These are phyloP conservation scores for Ehretia macrophylla DNA, from an alignment of 257 asterid species.

Conservation along the genomic window DNA sequence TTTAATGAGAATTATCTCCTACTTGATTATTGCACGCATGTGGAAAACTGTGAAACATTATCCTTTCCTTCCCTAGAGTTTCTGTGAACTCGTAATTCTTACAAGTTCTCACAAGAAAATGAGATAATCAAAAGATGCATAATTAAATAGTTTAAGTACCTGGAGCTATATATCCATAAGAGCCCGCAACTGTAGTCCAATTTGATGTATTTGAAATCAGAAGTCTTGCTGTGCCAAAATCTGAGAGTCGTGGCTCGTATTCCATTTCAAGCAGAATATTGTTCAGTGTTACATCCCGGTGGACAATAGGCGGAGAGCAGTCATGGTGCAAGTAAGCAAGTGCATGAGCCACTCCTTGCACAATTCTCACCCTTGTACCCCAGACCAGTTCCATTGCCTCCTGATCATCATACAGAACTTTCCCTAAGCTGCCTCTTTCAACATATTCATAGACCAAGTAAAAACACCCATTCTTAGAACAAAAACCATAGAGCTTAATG, in stretches of 20 bases:
- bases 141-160: conserved; percentile 30
- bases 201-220: conserved; percentile 55
- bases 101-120: neutral
- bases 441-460: conserved; percentile 88
- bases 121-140: neutral
- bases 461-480: conserved; percentile 64
- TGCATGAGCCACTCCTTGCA: conserved; percentile 86
- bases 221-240: conserved; percentile 85
- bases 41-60: too few species aligned
- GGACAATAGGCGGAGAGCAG: conserved; percentile 82
- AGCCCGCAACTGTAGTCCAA: conserved; percentile 83
- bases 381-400: conserved; percentile 57
- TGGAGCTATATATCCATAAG: conserved; percentile 99
- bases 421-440: conserved; percentile 74
- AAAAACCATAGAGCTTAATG: conserved; percentile 79
- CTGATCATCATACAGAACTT: conserved; percentile 37
- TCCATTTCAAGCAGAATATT: conserved; percentile 71
- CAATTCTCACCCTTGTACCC: conserved; percentile 59
- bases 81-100: too few species aligned
- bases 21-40: too few species aligned
- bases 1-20: too few species aligned
- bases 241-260: conserved; percentile 77
- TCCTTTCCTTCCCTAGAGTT: too few species aligned
- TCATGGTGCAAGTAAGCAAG: conserved; percentile 94
- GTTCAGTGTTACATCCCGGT: conserved; percentile 69